Conservation (phyloP, 345 rosid species). For the Acer saccharum region DNA sequence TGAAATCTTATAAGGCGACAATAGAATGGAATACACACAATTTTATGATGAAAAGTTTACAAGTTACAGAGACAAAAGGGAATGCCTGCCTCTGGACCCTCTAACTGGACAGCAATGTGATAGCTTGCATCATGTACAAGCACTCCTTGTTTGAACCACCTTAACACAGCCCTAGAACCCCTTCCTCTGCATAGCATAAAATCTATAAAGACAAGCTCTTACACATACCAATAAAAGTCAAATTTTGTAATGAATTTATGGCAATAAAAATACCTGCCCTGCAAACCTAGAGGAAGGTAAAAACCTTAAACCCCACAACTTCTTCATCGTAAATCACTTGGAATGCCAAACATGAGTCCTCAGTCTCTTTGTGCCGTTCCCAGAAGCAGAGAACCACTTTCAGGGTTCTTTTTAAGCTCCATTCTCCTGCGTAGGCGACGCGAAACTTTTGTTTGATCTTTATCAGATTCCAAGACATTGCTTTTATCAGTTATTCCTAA, state of each 20-base stretch:
- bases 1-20: neutral
- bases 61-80: slow-evolving; percentile 11
- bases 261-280: slow-evolving; percentile 59
- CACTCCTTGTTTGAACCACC: slow-evolving; percentile 62
- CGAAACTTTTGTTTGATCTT: slow-evolving; percentile 32
- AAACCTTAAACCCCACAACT: slow-evolving; percentile 90
- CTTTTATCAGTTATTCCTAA: slow-evolving; percentile 28
- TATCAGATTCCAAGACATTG: slow-evolving; percentile 20
- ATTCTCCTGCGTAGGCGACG: slow-evolving; percentile 61
- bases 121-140: slow-evolving; percentile 83
- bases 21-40: neutral
- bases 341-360: slow-evolving; percentile 97
- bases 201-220: neutral
- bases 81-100: slow-evolving; percentile 75
- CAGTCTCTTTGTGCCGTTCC: slow-evolving; percentile 84
- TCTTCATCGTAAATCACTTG: slow-evolving; percentile 79
- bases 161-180: slow-evolving; percentile 84
- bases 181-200: slow-evolving; percentile 66
- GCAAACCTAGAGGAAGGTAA: slow-evolving; percentile 84
- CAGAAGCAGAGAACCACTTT: slow-evolving; percentile 59
- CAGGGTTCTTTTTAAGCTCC: slow-evolving; percentile 60
- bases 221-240: neutral
- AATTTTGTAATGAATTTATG: neutral
- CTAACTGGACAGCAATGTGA: slow-evolving; percentile 63
- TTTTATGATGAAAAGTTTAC: neutral